phyloP scores from a whole-genome alignment of 352 stramenopile species.

The Pythium folliculosum region DNA sequence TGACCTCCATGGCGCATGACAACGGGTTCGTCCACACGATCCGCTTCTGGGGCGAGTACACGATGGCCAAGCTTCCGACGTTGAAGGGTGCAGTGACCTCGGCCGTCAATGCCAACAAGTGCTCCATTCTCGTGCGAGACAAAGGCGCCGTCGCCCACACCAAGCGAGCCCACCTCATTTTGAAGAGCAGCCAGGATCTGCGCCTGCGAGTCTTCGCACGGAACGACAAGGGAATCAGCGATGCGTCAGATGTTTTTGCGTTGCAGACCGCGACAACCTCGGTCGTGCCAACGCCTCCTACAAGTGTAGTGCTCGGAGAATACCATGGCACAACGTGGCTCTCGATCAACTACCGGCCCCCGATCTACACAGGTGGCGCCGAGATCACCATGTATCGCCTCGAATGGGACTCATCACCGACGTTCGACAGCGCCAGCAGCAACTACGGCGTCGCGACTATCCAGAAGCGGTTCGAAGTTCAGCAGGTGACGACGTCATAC shows the following conservation, averaged over 20 bases:
- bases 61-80: conserved; percentile 51
- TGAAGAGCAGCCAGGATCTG: conserved; percentile 53
- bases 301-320: conserved; percentile 74
- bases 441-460: conserved; percentile 88
- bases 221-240: conserved; percentile 62
- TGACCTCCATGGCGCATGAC: conserved; percentile 39
- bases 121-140: conserved; percentile 43
- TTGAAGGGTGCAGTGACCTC: conserved; percentile 33
- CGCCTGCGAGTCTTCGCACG: conserved; percentile 61
- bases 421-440: conserved; percentile 79
- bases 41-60: conserved; percentile 85
- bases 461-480: conserved; percentile 89
- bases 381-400: conserved; percentile 91
- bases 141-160: conserved; percentile 49
- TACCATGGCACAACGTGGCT: conserved; percentile 78
- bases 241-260: conserved; percentile 35
- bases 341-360: conserved; percentile 78
- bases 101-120: conserved; percentile 30
- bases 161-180: conserved; percentile 55
- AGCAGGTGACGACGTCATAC: conserved; percentile 80
- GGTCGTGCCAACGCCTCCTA: conserved; percentile 71
- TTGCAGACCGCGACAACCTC: conserved; percentile 53
- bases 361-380: conserved; percentile 87
- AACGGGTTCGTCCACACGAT: conserved; percentile 82
- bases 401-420: conserved; percentile 87